Conservation (phyloP, 805 yeast genomes). For the Suhomyces tanzawaensis region DNA sequence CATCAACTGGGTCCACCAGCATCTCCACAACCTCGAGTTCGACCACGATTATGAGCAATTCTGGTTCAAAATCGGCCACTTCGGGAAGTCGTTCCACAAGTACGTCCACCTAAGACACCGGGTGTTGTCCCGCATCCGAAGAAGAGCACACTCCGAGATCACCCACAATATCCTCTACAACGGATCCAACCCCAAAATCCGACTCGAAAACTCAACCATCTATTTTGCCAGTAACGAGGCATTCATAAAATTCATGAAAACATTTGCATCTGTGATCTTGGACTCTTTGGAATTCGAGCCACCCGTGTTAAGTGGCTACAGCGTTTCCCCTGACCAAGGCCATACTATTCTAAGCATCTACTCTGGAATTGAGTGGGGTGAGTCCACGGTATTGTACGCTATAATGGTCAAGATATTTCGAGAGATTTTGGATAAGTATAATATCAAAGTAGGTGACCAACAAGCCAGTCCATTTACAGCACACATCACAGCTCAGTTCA, state of each 20-base stretch:
- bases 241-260: neutral
- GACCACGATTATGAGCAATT: constrained; percentile 2
- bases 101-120: neutral
- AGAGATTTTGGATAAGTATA: neutral
- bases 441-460: neutral
- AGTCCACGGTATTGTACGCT: neutral
- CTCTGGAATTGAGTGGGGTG: neutral
- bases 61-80: constrained; percentile 5
- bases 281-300: neutral
- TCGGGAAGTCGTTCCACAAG: constrained; percentile 5
- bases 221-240: neutral
- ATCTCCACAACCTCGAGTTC: neutral
- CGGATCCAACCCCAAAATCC: neutral
- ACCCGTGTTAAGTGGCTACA: neutral
- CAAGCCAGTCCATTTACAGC: neutral
- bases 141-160: neutral
- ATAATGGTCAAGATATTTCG: neutral
- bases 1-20: neutral
- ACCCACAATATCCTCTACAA: neutral
- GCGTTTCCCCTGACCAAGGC: neutral
- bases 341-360: neutral
- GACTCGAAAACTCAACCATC: neutral
- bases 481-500: neutral
- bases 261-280: neutral
- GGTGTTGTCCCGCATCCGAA: neutral